Percentiles rank a stretch among this genome's conserved stretches.
Conservation (phyloP, 352 stramenopile species). For the Phytophthora aleatoria region DNA sequence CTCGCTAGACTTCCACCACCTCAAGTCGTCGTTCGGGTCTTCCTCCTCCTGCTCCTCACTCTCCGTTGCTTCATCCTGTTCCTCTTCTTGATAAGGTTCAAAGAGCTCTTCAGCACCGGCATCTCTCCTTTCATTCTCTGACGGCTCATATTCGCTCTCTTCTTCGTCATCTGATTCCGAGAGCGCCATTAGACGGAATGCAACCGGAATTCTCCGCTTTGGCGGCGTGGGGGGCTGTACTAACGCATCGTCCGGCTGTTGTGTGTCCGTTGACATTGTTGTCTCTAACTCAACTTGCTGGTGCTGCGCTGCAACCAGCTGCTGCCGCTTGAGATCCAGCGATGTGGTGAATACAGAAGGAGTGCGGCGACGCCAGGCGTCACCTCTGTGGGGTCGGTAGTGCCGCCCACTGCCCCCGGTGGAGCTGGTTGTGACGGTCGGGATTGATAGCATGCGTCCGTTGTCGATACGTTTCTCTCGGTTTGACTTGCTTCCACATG, state of each 20-base stretch:
- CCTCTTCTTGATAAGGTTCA: slow-evolving; percentile 7
- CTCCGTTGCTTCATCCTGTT: slow-evolving; percentile 12
- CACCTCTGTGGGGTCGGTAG: slow-evolving; percentile 11
- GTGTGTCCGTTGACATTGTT: slow-evolving; percentile 2
- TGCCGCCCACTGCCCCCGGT: slow-evolving; percentile 1
- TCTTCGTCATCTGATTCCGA: slow-evolving; percentile 27
- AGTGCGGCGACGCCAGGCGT: slow-evolving; percentile 18
- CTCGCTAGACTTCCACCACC: slow-evolving; percentile 35
- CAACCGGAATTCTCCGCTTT: not conserved
- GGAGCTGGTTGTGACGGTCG: not conserved
- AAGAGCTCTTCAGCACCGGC: slow-evolving; percentile 17
- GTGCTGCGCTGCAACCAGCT: slow-evolving; percentile 5
- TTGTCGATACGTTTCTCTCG: slow-evolving; percentile 22
- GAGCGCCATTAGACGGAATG: slow-evolving; percentile 29
- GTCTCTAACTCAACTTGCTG: slow-evolving; percentile 1
- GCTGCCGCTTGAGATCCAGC: slow-evolving; percentile 18
- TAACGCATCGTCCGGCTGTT: slow-evolving; percentile 8
- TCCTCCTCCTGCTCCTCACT: slow-evolving; percentile 39
- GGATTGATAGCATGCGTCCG: slow-evolving; percentile 31
- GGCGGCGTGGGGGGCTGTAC: not conserved
- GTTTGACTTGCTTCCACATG: slow-evolving; percentile 3
- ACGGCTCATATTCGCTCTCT: slow-evolving; percentile 40
- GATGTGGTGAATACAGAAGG: not conserved
- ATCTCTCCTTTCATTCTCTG: slow-evolving; percentile 13
- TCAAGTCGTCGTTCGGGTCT: slow-evolving; percentile 33